phyloP scores from a whole-genome alignment of 306 rosid species.

The Sphenostylis stenocarpa region DNA sequence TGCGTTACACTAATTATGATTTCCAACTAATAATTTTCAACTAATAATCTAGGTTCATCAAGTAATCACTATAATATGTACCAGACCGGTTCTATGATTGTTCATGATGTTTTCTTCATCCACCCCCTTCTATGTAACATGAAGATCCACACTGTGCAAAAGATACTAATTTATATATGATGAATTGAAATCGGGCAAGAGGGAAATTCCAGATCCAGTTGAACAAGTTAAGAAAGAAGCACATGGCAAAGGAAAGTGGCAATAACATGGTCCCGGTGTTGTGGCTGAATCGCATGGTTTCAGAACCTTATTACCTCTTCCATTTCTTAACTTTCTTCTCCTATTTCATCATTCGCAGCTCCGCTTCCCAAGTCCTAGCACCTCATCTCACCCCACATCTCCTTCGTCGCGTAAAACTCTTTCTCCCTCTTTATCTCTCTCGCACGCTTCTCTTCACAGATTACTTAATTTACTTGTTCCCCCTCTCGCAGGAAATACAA shows the following conservation, averaged over 20 bases:
- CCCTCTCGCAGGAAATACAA: constrained; percentile 66
- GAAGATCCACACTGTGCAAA: no score
- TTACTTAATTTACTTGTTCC: not conserved
- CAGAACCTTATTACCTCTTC: constrained; percentile 77
- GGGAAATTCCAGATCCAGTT: not conserved
- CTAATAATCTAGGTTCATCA: no score
- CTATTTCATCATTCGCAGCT: constrained; percentile 67
- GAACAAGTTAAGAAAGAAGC: not conserved
- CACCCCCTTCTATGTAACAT: no score
- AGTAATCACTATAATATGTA: no score
- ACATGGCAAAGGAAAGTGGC: constrained; percentile 41
- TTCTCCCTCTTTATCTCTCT: constrained; percentile 1
- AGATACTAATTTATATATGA: no score
- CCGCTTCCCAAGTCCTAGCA: constrained; percentile 46
- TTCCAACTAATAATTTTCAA: no score
- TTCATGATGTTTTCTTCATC: no score
- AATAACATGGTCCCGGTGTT: constrained; percentile 2
- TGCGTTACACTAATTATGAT: no score
- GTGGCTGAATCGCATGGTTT: constrained; percentile 56
- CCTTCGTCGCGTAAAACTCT: constrained; percentile 59
- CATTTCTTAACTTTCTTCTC: constrained; percentile 86
- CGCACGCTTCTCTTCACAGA: not conserved
- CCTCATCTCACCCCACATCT: constrained; percentile 49
- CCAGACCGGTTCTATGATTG: no score
- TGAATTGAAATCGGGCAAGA: not conserved